Base-by-base conservation (phyloP, 306 rosid species). In the Fragaria iinumae region DNA sequence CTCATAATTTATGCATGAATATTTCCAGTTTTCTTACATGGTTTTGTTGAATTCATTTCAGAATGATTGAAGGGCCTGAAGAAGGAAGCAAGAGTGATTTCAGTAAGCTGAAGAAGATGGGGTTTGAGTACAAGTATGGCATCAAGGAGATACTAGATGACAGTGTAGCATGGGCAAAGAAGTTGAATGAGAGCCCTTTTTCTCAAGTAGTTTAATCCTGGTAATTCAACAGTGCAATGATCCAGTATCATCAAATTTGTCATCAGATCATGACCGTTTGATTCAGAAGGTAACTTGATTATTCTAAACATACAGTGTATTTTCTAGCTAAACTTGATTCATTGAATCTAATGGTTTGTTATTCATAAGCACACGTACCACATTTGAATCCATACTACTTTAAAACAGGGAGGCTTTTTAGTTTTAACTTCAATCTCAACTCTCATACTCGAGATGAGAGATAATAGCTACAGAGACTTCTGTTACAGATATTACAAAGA, bases 101-200 rank as follows among this genome's bases (percentile, higher is more conserved):
- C 34, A 67, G 41, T 7, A 82, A 72, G 76, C 75, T 82, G 67
- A 67, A 25, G 53, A 67, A 82, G 69, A 56, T 72, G 71, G 81
- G 85, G 0, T 82, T 72, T 21, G 59, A 72, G 49, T 72, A 82
- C 8, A 9, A 60, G 39, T 72, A 72, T 36, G 67, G 64, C 11
- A 27, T 67, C 65, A 47, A 77, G 56, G 77, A 67, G 38, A 48
- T 77, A 72, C 39, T 77, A 14, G 76, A 73, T 49, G 81, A 57
- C 29, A 77, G 76, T 59, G 78, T 77, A 36, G 71, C 20, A 27
- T 55, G 78, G 55, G 79, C 76, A 23, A 67, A 38, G 76, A 29
- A 65, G 67, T 39, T 73, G 4, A 56, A 5, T 20, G 16, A 12
- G 67, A 55, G 29, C 65, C 20, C 71, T 59, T 8, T 56, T 39